Evolutionary conservation across 2,329 filamentous ascomycete genomes (phyloP), one percentile per base, ranked within the genome.

Genomic region (Sarocladium brachiariae): DNA sequence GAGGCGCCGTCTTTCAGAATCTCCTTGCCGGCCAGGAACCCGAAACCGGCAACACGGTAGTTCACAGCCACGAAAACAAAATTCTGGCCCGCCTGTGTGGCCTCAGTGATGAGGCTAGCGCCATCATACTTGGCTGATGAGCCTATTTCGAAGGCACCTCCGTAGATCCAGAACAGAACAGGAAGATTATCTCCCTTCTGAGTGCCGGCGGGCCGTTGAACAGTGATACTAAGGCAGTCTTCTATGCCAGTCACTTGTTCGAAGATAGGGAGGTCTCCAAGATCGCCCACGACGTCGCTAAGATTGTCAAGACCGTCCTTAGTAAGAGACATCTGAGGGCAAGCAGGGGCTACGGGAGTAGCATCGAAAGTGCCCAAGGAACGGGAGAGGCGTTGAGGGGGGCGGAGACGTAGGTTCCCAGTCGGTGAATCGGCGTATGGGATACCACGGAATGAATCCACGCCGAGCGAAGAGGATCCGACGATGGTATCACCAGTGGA

Each of bases 401-500:
- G 83, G 60, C 78, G 83, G 30, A 93, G 75, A 14, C 88, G 81
- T 21, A 89, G 70, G 2, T 72, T 63, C 0, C 84, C 86, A 0
- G 78, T 73, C 0, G 87, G 87, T 1, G 86, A 76, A 54, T 87
- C 71, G 2, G 87, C 86, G 60, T 83, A 93, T 3, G 87, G 87
- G 51, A 93, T 88, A 18, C 83, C 86, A 50, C 77, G 80, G 69
- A 88, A 91, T 21, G 73, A 78, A 52, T 92, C 87, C 18, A 89
- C 74, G 23, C 66, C 65, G 2, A 30, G 27, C 7, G 13, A 30
- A 13, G 27, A 7, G 7, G 27, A 30, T 7, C 27, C 27, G 27
- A 30, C 13, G 27, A 30, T 30, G 7, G 27, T 30, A 30, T 30
- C 27, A 30, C 27, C 27, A 13, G 27, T 30, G 27, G 27, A 30